Percentiles rank a stretch among this genome's conserved stretches.
phyloP scores from a whole-genome alignment of 495 filamentous ascomycete genomes.

The Hypoxylon fragiforme region DNA sequence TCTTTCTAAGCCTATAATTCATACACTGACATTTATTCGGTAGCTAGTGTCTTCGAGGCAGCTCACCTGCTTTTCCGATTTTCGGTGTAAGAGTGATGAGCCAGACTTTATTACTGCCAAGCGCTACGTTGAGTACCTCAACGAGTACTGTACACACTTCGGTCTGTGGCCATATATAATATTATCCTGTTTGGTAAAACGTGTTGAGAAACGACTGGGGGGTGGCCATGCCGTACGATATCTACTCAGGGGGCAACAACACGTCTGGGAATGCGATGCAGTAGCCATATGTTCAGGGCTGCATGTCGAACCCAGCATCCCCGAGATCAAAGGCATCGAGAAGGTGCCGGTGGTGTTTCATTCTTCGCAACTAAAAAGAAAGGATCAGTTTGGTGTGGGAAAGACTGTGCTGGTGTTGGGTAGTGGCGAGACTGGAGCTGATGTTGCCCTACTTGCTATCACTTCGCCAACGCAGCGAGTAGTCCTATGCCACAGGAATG shows the following conservation, averaged over 20 bases:
- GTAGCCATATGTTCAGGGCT: constrained; percentile 45
- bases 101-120: constrained; percentile 38
- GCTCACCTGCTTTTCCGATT: constrained; percentile 43
- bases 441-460: constrained; percentile 45
- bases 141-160: constrained; percentile 47
- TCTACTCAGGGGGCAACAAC: constrained; percentile 8
- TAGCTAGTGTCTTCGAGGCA: constrained; percentile 43
- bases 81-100: constrained; percentile 26
- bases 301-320: constrained; percentile 43
- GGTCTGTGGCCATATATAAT: constrained; percentile 44
- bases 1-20: not conserved
- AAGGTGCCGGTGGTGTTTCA: constrained; percentile 40
- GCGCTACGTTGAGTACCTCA: constrained; percentile 38
- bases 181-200: constrained; percentile 35
- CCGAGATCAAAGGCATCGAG: constrained; percentile 40
- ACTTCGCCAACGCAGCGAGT: constrained; percentile 43
- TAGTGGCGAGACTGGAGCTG: constrained; percentile 45
- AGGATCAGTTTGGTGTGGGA: constrained; percentile 39
- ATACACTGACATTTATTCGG: not conserved
- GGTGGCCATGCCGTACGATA: constrained; percentile 33
- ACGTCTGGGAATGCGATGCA: constrained; percentile 40
- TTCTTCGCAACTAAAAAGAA: constrained; percentile 43
- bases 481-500: constrained; percentile 45
- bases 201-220: constrained; percentile 13
- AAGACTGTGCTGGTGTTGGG: constrained; percentile 44